Percentiles rank a stretch among this genome's conserved stretches.
Evolutionary conservation across 108 stramenopile species (phyloP).

Genomic region (Pseudonitzschia multiseries): DNA sequence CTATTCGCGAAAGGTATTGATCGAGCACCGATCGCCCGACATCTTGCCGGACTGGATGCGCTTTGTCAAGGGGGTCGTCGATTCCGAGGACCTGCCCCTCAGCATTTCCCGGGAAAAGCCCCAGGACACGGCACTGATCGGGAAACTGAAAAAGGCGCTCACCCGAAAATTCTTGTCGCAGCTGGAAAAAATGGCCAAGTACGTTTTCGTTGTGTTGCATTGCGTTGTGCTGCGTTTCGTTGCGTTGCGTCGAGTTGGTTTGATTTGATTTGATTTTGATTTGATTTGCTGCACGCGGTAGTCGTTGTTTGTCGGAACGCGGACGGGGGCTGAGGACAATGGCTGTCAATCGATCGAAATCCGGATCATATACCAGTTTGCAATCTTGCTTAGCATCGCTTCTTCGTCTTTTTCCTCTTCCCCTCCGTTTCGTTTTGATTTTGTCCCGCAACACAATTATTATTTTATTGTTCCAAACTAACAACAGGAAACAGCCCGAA

Average conservation of each 20-base stretch:
- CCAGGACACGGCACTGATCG: constrained; percentile 93
- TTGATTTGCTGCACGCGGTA: neutral
- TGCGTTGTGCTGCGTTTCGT: too few relatives aligned
- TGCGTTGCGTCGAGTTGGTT: neutral
- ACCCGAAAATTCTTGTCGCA: constrained; percentile 87
- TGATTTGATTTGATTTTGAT: too few relatives aligned
- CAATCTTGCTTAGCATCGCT: neutral
- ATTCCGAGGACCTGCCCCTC: constrained; percentile 98
- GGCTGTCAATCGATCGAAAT: too few relatives aligned
- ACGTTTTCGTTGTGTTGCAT: constrained; percentile 27
- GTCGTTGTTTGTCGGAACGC: neutral
- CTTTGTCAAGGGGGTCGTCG: constrained; percentile 95
- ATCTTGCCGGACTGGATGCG: constrained; percentile 98
- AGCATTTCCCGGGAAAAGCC: constrained; percentile 95
- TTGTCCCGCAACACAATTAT: too few relatives aligned
- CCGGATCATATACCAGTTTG: neutral
- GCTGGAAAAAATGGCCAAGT: constrained; percentile 80
- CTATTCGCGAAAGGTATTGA: constrained; percentile 94
- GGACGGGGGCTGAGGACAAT: too few relatives aligned
- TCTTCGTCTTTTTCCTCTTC: too few relatives aligned
- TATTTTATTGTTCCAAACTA: neutral
- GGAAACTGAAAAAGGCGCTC: constrained; percentile 86
- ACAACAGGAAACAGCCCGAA: constrained; percentile 75
- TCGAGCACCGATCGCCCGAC: constrained; percentile 89
- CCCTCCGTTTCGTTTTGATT: too few relatives aligned